phyloP scores from a whole-genome alignment of 768 basidiomycete species.

The Tylopilus felleus region DNA sequence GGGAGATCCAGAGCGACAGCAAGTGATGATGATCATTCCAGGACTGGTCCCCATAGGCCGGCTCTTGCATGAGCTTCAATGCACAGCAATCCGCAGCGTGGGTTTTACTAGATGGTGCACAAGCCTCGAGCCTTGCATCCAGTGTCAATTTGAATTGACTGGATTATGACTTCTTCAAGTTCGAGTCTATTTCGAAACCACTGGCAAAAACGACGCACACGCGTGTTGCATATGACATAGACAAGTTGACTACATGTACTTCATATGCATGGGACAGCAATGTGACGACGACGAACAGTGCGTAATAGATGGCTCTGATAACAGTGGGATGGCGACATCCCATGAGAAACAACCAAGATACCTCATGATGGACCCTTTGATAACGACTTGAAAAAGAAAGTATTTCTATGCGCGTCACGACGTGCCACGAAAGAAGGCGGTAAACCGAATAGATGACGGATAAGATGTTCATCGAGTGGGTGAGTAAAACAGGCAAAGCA shows the following conservation, averaged over 20 bases:
- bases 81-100: constrained; percentile 11
- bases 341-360: constrained; percentile 17
- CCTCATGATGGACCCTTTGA: constrained; percentile 11
- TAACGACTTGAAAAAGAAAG: constrained; percentile 6
- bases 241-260: background rate
- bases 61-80: background rate
- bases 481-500: constrained; percentile 10
- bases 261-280: background rate
- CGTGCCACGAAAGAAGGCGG: constrained; percentile 19
- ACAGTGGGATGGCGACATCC: constrained; percentile 8
- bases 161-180: background rate
- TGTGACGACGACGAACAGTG: constrained; percentile 1
- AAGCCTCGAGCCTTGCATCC: background rate
- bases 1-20: background rate
- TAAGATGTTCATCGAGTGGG: constrained; percentile 22
- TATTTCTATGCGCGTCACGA: constrained; percentile 28
- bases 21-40: background rate
- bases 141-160: background rate
- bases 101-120: constrained; percentile 1
- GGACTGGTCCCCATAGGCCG: background rate
- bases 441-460: constrained; percentile 31
- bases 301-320: constrained; percentile 1
- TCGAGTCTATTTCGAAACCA: background rate
- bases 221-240: constrained; percentile 1
- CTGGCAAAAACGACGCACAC: background rate